These are phyloP conservation scores for Xylaria castorea DNA, from an alignment of 495 filamentous ascomycete species.

Conservation along the genomic window DNA sequence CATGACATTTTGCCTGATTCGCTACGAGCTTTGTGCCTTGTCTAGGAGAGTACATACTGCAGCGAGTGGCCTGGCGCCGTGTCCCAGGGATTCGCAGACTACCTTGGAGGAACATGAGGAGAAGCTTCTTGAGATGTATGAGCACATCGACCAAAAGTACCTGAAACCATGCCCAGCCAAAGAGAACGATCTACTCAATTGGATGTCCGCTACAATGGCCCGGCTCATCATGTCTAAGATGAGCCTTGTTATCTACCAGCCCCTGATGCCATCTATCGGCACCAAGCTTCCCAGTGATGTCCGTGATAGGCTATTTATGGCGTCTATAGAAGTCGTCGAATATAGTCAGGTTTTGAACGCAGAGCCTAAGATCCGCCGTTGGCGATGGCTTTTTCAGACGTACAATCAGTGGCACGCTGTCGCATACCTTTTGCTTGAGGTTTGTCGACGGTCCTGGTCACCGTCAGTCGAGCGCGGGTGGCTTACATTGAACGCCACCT, in stretches of 20 bases:
- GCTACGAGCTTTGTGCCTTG: conserved; percentile 65
- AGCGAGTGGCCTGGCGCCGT: conserved; percentile 43
- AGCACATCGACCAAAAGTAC: conserved; percentile 70
- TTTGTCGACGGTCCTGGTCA: conserved; percentile 72
- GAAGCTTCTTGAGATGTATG: conserved; percentile 68
- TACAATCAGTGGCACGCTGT: conserved; percentile 86
- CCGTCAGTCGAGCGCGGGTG: conserved; percentile 80
- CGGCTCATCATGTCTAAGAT: conserved; percentile 71
- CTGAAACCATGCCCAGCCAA: conserved; percentile 65
- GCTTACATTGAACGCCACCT: conserved; percentile 70
- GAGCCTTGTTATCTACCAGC: conserved; percentile 57
- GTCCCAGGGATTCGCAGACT: conserved; percentile 34
- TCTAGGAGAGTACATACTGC: conserved; percentile 50
- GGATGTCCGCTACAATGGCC: conserved; percentile 73
- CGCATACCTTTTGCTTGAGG: conserved; percentile 76
- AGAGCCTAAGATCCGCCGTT: conserved; percentile 66
- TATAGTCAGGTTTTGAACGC: conserved; percentile 68
- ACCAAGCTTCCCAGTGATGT: conserved; percentile 60
- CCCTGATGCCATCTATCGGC: conserved; percentile 53
- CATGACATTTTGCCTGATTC: conserved; percentile 78
- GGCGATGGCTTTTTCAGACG: conserved; percentile 82
- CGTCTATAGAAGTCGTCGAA: conserved; percentile 78
- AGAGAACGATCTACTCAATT: conserved; percentile 64
- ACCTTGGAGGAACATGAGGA: conserved; percentile 65
- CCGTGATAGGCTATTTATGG: conserved; percentile 76